Conservation (phyloP, 768 basidiomycete genomes). For the Grammothele lineata region DNA sequence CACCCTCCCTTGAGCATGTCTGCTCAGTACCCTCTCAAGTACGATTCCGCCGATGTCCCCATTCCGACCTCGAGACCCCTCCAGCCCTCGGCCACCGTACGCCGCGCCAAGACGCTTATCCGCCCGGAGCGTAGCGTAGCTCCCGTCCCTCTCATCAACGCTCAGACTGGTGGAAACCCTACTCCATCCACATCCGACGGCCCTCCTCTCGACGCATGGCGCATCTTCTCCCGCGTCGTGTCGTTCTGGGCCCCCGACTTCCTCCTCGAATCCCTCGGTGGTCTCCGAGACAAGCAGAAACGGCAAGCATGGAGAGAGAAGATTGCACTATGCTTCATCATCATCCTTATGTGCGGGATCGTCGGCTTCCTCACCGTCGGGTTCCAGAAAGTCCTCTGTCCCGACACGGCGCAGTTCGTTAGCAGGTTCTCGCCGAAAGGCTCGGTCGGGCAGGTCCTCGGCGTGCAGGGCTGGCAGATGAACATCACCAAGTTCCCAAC, state of each 20-base stretch:
- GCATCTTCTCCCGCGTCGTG: conserved; percentile 68
- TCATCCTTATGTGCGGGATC: conserved; percentile 65
- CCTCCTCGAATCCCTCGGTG: conserved; percentile 68
- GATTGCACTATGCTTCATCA: conserved; percentile 87
- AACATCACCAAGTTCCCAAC: conserved; percentile 57
- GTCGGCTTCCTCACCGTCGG: conserved; percentile 95
- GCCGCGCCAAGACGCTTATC: conserved; percentile 93
- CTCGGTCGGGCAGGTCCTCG: conserved; percentile 56
- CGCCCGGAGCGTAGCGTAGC: conserved; percentile 94
- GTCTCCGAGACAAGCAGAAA: conserved; percentile 72
- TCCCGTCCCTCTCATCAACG: conserved; percentile 88
- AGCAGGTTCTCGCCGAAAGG: conserved; percentile 46
- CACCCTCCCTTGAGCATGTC: conserved; percentile 18
- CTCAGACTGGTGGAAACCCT: conserved; percentile 36
- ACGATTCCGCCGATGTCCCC: conserved; percentile 52
- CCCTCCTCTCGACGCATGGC: conserved; percentile 63
- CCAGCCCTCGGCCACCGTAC: conserved; percentile 44
- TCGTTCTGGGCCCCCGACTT: conserved; percentile 91
- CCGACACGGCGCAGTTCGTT: conserved; percentile 48
- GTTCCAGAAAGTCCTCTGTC: conserved; percentile 89
- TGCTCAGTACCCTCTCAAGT: conserved; percentile 17
- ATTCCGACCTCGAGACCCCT: conserved; percentile 45
- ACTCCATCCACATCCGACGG: conserved; percentile 21
- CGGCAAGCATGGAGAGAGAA: conserved; percentile 98
- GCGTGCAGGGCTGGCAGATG: conserved; percentile 72